Evolutionary conservation across 1,284 basidiomycete genomes (phyloP).

Genomic region (Ceratobasidium sp.): DNA sequence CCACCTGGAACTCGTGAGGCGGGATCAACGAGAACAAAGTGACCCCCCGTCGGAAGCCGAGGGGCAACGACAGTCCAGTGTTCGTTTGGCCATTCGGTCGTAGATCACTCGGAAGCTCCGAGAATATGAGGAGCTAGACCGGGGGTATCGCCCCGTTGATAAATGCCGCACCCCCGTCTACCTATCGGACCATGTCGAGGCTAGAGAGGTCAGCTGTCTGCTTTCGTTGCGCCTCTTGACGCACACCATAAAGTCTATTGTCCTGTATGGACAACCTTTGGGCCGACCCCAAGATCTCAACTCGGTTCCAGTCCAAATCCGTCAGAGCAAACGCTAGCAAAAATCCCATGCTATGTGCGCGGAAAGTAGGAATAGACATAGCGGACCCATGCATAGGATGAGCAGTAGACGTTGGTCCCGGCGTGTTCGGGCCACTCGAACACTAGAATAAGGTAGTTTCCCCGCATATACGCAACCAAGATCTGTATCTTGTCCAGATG

Average conservation of each 20-base stretch:
- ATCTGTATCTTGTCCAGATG: neutral
- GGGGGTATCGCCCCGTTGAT: neutral
- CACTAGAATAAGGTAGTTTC: neutral
- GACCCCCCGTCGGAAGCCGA: too few species aligned
- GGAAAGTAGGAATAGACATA: neutral
- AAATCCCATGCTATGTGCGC: neutral
- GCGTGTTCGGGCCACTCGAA: neutral
- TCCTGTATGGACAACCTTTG: neutral
- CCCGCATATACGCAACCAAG: too few species aligned
- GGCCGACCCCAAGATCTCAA: neutral
- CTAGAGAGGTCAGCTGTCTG: constrained; percentile 3
- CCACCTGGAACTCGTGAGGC: neutral
- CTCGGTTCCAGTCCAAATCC: neutral
- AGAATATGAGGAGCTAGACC: neutral
- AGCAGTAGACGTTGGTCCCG: neutral
- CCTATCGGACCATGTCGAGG: neutral
- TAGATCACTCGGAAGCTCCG: neutral
- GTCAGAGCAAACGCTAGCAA: neutral
- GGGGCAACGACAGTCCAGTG: too few species aligned
- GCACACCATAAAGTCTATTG: neutral
- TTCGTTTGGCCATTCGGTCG: too few species aligned
- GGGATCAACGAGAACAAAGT: too few species aligned
- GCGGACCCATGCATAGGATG: too few species aligned
- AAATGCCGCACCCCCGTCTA: neutral
- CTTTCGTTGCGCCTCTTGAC: neutral